Conservation (phyloP, 139 green algal genomes). For the Tetradesmus obliquus region DNA sequence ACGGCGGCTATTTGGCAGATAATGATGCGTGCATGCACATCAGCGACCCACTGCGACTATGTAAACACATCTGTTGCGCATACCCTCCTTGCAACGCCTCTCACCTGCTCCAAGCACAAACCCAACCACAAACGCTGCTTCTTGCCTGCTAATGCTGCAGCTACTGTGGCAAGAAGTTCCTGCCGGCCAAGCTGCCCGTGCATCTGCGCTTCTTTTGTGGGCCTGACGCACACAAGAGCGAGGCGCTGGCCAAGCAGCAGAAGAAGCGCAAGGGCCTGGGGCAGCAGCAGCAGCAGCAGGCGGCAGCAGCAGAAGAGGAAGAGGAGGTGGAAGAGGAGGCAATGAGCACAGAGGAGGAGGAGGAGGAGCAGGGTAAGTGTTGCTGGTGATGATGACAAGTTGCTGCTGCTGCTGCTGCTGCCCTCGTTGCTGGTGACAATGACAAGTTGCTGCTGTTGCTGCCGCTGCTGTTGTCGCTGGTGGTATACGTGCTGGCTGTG, state of each 20-base stretch:
- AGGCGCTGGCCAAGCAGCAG: conserved; percentile 82
- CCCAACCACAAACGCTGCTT: background rate
- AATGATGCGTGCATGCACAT: background rate
- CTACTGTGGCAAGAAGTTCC: conserved; percentile 90
- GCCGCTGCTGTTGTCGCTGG: no score
- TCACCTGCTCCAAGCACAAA: background rate
- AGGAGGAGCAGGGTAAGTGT: conserved; percentile 41
- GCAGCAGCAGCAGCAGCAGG: conserved; percentile 28
- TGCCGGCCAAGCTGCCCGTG: conserved; percentile 79
- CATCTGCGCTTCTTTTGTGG: conserved; percentile 93
- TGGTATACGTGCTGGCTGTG: no score
- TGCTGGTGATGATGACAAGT: no score
- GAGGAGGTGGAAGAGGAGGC: conserved; percentile 55
- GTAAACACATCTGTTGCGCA: no score
- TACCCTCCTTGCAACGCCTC: no score
- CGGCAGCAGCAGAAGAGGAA: conserved; percentile 6
- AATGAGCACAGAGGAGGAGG: conserved; percentile 41
- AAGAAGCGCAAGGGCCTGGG: conserved; percentile 75
- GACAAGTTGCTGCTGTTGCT: no score
- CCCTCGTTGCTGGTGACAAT: no score
- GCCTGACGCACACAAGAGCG: conserved; percentile 84
- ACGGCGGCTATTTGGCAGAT: no score
- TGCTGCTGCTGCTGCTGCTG: no score
- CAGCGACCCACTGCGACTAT: no score
- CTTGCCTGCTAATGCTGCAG: no score